Conservation (phyloP, 2,329 filamentous ascomycete species). For the Drechslerella coelobrocha region DNA sequence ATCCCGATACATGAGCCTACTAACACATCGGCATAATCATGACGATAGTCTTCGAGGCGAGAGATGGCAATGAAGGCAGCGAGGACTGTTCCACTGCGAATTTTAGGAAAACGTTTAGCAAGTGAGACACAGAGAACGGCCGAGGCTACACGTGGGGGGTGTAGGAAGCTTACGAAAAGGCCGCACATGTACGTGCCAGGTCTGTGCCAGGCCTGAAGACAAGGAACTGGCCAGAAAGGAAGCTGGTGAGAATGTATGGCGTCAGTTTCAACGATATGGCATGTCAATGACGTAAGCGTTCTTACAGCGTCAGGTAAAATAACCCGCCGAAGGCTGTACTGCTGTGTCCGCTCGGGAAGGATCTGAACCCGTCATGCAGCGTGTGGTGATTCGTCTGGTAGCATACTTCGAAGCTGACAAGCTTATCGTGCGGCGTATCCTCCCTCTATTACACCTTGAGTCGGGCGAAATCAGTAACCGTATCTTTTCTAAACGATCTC, state of each 20-base stretch:
- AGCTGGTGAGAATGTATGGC: conserved; percentile 3
- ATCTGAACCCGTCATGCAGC: conserved; percentile 83
- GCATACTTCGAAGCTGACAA: conserved; percentile 74
- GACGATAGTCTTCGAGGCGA: conserved; percentile 73
- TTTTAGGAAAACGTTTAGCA: neutral
- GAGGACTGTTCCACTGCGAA: conserved; percentile 59
- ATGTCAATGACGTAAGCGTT: conserved; percentile 62
- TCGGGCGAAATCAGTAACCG: neutral
- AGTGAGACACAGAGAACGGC: neutral
- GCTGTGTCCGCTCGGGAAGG: conserved; percentile 80
- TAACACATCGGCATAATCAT: conserved; percentile 74
- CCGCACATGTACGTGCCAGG: conserved; percentile 10
- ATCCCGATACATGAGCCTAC: conserved; percentile 69
- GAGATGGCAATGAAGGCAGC: conserved; percentile 73
- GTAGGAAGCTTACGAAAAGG: conserved; percentile 30
- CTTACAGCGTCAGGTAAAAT: conserved; percentile 72
- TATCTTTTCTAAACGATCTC: neutral
- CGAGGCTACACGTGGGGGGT: neutral
- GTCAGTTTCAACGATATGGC: neutral
- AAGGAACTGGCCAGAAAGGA: conserved; percentile 38
- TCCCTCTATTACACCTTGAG: conserved; percentile 54
- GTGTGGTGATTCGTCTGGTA: conserved; percentile 72
- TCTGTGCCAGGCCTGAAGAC: conserved; percentile 37
- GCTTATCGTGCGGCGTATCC: conserved; percentile 64
- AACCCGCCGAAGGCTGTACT: conserved; percentile 80